These are phyloP conservation scores for Neurospora discreta DNA, from an alignment of 495 filamentous ascomycete genomes.

Conservation along the genomic window DNA sequence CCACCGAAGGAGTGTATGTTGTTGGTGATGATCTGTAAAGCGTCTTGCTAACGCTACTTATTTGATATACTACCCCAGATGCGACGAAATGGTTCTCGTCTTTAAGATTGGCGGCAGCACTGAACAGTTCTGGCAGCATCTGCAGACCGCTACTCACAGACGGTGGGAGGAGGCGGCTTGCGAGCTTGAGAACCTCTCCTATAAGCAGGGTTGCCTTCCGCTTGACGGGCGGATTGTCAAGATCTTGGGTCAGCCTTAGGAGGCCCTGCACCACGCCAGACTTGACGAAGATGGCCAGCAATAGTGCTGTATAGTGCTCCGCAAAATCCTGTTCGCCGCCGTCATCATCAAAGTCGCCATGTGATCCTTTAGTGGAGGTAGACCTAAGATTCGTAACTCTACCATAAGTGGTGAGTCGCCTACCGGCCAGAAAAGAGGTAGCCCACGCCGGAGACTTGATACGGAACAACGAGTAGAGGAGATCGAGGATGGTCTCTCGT, in stretches of 20 bases:
- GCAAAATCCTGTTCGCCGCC: conserved; percentile 69
- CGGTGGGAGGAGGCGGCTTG: conserved; percentile 71
- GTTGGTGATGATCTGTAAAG: conserved; percentile 64
- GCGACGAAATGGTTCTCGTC: conserved; percentile 65
- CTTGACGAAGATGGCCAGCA: conserved; percentile 76
- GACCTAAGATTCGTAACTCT: conserved; percentile 80
- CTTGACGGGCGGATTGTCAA: conserved; percentile 61
- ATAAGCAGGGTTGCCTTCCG: conserved; percentile 84
- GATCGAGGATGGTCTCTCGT: conserved; percentile 64
- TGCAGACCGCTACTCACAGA: conserved; percentile 71
- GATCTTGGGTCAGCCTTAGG: conserved; percentile 57
- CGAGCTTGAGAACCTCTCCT: conserved; percentile 80
- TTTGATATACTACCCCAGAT: conserved; percentile 85
- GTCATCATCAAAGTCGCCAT: conserved; percentile 51
- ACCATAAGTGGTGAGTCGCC: conserved; percentile 87
- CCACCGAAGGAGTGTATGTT: conserved; percentile 23
- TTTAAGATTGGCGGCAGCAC: conserved; percentile 58
- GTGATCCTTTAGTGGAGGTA: conserved; percentile 24
- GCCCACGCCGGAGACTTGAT: conserved; percentile 97
- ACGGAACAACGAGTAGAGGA: conserved; percentile 80
- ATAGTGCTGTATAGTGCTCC: conserved; percentile 84
- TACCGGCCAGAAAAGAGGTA: conserved; percentile 84
- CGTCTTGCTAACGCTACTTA: conserved; percentile 92
- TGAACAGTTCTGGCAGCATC: conserved; percentile 70
- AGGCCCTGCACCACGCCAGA: conserved; percentile 73